Percentiles rank a stretch among this genome's conserved stretches.
phyloP scores from a whole-genome alignment of 2,329 filamentous ascomycete genomes.

The Colletotrichum sp. region DNA sequence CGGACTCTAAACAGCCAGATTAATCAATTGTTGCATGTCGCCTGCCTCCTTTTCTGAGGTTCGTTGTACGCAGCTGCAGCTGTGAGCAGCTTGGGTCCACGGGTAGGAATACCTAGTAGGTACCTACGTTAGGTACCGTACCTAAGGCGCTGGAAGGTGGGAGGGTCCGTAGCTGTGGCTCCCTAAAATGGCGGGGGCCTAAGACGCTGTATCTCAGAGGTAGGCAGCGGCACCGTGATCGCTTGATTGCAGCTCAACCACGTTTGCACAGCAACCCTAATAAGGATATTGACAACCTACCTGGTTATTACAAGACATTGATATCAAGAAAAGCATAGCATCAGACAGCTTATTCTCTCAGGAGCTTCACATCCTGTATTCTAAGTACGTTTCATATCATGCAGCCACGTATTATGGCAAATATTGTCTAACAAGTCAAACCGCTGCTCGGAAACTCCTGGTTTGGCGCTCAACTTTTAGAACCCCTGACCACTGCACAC shows the following conservation, averaged over 20 bases:
- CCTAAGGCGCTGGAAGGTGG: not conserved
- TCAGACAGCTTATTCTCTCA: slow-evolving; percentile 2
- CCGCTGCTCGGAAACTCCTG: slow-evolving; percentile 19
- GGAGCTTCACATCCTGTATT: not conserved
- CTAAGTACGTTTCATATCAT: slow-evolving; percentile 21
- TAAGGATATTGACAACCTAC: not conserved
- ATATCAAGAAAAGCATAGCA: not conserved
- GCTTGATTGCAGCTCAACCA: not conserved
- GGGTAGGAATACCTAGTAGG: not conserved
- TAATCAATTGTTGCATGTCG: not conserved
- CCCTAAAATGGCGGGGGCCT: not conserved
- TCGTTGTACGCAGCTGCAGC: not conserved
- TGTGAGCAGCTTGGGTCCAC: not conserved
- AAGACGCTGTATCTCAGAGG: not conserved
- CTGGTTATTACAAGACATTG: not conserved
- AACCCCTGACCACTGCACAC: not conserved
- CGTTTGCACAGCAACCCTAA: not conserved
- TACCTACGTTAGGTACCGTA: not conserved
- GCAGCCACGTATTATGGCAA: slow-evolving; percentile 8
- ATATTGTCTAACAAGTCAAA: slow-evolving; percentile 11
- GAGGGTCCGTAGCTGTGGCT: not conserved
- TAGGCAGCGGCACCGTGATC: not conserved
- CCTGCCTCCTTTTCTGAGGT: not conserved
- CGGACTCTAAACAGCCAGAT: not conserved
- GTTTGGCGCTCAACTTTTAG: slow-evolving; percentile 8